A percentile compares a stretch with the other conserved stretches of the same genome.
These are phyloP conservation scores for Psidium friedrichsthalianum DNA, from an alignment of 345 rosid species.

Conservation along the genomic window DNA sequence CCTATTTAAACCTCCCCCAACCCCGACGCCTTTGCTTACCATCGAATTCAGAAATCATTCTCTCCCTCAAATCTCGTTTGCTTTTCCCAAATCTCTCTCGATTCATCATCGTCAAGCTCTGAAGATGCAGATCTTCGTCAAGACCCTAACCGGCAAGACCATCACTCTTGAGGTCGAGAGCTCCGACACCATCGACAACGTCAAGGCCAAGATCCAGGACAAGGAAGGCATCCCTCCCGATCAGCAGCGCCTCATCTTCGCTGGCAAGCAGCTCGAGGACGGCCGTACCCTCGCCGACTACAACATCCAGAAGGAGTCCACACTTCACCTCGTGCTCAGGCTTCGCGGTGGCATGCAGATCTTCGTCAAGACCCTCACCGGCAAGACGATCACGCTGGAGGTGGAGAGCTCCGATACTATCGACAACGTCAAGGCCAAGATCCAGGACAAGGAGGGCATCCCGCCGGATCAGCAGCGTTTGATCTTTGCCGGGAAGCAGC, in stretches of 20 bases:
- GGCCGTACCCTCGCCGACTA: too few species aligned
- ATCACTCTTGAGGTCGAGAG: too few species aligned
- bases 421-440: constrained; percentile 14
- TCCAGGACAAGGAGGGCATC: constrained; percentile 15
- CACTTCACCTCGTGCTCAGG: too few species aligned
- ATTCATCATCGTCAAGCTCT: background rate
- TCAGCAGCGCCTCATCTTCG: too few species aligned
- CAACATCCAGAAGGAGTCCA: too few species aligned
- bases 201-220: too few species aligned
- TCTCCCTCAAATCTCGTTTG: fast-evolving
- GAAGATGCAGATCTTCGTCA: constrained; percentile 12
- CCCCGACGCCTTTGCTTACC: fast-evolving
- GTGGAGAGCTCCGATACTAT: constrained; percentile 12
- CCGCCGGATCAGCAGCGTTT: constrained; percentile 13
- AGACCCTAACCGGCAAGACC: too few species aligned
- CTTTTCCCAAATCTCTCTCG: background rate
- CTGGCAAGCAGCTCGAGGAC: too few species aligned
- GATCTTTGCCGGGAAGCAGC: constrained; percentile 12
- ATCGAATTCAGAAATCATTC: background rate
- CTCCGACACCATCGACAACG: too few species aligned
- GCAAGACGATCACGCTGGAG: constrained; percentile 9
- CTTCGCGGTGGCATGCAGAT: too few species aligned
- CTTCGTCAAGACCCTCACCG: constrained; percentile 4
- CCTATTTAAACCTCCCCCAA: background rate
- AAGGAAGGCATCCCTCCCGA: too few species aligned